Conservation (phyloP, 192 early-diverging fungal species). For the Backusella sp. region DNA sequence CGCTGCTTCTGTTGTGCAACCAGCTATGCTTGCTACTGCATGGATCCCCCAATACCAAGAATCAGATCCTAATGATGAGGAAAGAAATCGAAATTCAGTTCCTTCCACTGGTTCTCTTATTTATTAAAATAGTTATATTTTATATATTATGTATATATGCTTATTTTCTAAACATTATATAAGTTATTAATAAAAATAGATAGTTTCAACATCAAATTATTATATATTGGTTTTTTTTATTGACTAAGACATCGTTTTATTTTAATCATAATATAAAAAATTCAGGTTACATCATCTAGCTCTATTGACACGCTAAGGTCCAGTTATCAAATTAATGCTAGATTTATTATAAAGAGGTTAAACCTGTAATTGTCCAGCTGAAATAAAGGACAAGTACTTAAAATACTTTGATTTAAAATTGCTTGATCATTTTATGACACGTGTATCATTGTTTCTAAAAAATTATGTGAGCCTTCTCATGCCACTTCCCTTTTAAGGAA, state of each 20-base stretch:
- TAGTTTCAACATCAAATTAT: not conserved
- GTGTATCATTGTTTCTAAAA: no score
- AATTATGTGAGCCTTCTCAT: not conserved
- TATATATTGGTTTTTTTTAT: not conserved
- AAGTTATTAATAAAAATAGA: not conserved
- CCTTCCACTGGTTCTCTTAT: constrained; percentile 8
- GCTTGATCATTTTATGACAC: no score
- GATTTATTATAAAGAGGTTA: no score
- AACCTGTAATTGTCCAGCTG: no score
- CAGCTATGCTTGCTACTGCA: constrained; percentile 38
- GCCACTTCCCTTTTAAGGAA: not conserved
- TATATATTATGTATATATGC: no score
- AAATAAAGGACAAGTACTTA: no score
- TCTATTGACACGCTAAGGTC: no score
- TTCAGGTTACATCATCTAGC: no score
- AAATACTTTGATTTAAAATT: no score
- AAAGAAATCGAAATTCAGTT: constrained; percentile 6
- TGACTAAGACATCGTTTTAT: no score
- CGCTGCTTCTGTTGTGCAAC: constrained; percentile 38
- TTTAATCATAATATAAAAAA: no score
- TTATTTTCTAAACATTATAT: not conserved
- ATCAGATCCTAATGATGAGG: not conserved
- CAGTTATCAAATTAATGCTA: no score
- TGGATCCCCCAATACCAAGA: constrained; percentile 34
- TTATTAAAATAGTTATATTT: not conserved